These are phyloP conservation scores for Cadophora sp. DNA, from an alignment of 2,329 filamentous ascomycete genomes.

Conservation along the genomic window DNA sequence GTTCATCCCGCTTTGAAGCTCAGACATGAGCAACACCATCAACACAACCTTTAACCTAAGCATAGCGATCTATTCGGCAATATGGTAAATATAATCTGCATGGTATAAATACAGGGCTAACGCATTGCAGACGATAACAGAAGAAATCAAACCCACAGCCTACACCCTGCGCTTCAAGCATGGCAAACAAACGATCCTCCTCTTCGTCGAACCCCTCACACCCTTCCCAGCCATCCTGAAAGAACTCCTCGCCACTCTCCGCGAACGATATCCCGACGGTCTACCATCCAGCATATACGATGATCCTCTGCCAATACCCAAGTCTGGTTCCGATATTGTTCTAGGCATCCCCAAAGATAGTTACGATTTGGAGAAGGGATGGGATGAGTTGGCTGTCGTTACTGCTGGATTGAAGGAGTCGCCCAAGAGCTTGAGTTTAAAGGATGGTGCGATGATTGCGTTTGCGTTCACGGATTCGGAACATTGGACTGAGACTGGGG, in stretches of 20 bases:
- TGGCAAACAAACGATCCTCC: slow-evolving; percentile 72
- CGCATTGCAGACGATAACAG: slow-evolving; percentile 25
- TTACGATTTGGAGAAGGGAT: slow-evolving; percentile 57
- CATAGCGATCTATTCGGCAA: neutral
- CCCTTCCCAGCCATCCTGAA: slow-evolving; percentile 63
- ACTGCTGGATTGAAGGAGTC: slow-evolving; percentile 46
- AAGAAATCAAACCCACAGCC: slow-evolving; percentile 53
- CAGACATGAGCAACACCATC: neutral
- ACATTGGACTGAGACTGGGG: slow-evolving; percentile 37
- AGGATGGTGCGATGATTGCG: slow-evolving; percentile 49
- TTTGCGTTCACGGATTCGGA: slow-evolving; percentile 50
- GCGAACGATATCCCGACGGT: slow-evolving; percentile 62
- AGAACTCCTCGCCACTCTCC: slow-evolving; percentile 64
- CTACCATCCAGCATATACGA: slow-evolving; percentile 48
- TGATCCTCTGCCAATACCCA: slow-evolving; percentile 47
- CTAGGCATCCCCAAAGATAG: slow-evolving; percentile 55
- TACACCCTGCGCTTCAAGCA: slow-evolving; percentile 76
- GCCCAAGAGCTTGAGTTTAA: slow-evolving; percentile 47
- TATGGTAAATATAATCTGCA: neutral
- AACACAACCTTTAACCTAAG: neutral
- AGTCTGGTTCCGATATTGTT: slow-evolving; percentile 50
- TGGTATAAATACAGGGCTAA: slow-evolving; percentile 10
- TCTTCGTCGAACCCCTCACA: slow-evolving; percentile 66
- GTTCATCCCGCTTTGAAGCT: neutral
- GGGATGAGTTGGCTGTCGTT: slow-evolving; percentile 50